Percentiles rank a stretch among this genome's conserved stretches.
Evolutionary conservation across 441 rosid genomes (phyloP).

Genomic region (Macaranga tanarius): DNA sequence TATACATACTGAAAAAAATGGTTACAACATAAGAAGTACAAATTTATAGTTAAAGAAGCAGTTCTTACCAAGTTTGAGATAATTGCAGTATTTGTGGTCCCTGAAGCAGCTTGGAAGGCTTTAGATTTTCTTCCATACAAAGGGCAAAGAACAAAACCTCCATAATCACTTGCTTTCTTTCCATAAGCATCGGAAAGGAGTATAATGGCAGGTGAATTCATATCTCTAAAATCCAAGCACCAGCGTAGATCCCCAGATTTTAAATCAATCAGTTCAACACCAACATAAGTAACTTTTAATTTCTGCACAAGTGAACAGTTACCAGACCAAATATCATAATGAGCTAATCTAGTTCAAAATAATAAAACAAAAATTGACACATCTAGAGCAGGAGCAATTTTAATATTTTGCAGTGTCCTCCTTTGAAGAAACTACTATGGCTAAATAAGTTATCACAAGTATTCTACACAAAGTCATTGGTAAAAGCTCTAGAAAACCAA

Average conservation of each 20-base stretch:
- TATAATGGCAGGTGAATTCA: slow-evolving; percentile 85
- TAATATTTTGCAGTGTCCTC: neutral
- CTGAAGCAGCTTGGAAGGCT: slow-evolving; percentile 97
- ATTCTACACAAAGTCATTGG: neutral
- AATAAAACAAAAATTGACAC: neutral
- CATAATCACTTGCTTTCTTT: slow-evolving; percentile 58
- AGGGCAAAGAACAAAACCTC: slow-evolving; percentile 88
- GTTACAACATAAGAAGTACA: neutral
- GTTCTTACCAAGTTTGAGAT: slow-evolving; percentile 74
- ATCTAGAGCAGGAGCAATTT: neutral
- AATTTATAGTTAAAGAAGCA: slow-evolving; percentile 23
- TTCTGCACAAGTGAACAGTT: slow-evolving; percentile 45
- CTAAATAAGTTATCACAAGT: neutral
- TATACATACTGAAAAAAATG: neutral
- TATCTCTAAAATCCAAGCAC: slow-evolving; percentile 99
- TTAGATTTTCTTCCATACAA: slow-evolving; percentile 98
- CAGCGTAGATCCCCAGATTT: slow-evolving; percentile 85
- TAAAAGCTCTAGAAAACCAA: neutral
- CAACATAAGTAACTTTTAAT: slow-evolving; percentile 80
- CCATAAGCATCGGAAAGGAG: slow-evolving; percentile 78
- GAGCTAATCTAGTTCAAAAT: neutral
- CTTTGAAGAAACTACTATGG: neutral
- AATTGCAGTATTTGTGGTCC: slow-evolving; percentile 83
- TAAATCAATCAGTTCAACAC: slow-evolving; percentile 78
- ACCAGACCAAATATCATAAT: neutral